Base-by-base conservation (phyloP, 2,329 filamentous ascomycete genomes). In the Botrytis deweyae region DNA sequence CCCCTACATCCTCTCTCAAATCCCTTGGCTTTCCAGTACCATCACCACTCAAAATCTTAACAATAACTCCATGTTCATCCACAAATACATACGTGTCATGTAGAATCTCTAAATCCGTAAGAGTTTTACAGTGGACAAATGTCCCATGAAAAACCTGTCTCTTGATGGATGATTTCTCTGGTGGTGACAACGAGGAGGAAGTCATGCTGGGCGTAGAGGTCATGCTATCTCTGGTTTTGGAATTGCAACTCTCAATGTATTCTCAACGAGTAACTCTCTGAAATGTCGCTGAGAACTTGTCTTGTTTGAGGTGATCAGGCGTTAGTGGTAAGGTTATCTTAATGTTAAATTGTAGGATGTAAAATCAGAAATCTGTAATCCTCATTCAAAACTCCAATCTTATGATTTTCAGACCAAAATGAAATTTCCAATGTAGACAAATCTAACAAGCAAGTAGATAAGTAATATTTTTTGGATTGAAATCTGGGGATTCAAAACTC, bases 71-170 rank as follows among this genome's bases (percentile, higher is more conserved):
- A 69, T 80, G 80, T 75, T 83, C 88, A 78, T 85, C 84, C 20
- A 87, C 89, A 75, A 82, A 87, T 78, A 87, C 84, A 63, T 83
- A 84, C 40, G 83, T 84, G 75, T 84, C 80, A 55, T 83, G 81
- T 46, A 82, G 83, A 74, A 86, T 85, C 55, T 88, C 86, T n/a
- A 89, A 81, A 61, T 84, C 82, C 20, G 82, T 82, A 70, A 84
- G 81, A 36, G 80, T 85, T 78, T 80, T 84, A 79, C 81, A 88
- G 79, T 92, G 88, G 20, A 91, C 86, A 78, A 92, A 92, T 0
- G 88, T 86, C 20, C 91, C 91, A 33, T 86, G 76, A 78, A 89
- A 92, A 64, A 92, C 83, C 4, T 72, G 58, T 68, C 70, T 74
- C 74, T 33, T 44, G 12, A 40, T 42, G 12, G 12, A 3, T 33